Base-by-base conservation (phyloP, 2,329 filamentous ascomycete genomes). In the Dryadomyces quercivorus region DNA sequence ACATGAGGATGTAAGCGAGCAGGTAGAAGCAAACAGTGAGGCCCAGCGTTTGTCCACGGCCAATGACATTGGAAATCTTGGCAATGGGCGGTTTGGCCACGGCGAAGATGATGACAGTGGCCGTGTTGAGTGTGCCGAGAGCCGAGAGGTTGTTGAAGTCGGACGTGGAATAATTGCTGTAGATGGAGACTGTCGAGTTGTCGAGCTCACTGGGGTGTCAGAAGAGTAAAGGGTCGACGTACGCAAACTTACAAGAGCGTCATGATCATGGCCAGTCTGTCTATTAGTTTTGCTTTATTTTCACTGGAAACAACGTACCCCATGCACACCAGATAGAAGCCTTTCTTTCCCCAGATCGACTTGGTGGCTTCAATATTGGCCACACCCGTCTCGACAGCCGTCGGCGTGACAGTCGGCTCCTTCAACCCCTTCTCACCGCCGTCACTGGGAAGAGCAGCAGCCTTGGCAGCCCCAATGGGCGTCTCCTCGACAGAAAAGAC, bases 311-410 rank as follows among this genome's bases (percentile, higher is more conserved):
- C 16, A 20, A 21, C 56, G 50, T 34, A 64, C 59, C 62, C 61
- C 13, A 56, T 58, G 18, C 60, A 59, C 6, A 63, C 51, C 38
- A 58, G 31, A 51, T 51, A 56, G 42, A 55, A 45, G 15, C 58
- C 63, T 48, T 59, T 48, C 40, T 61, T 62, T 4, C 63, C 62
- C 84, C 85, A 94, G 45, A 94, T 90, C 57, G 91, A 86, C 63
- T 83, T 81, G 1, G 78, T 73, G 0, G 88, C 88, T 18, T 90
- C 85, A 20, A 85, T 77, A 57, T 81, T 85, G 36, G 75, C 77
- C 56, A 85, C 84, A 1, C 73, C 71, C 2, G 78, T 77, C 61
- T 91, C 48, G 47, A 16, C 26, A 6, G 15, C 31, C 6, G 47
- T 15, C 6, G 47, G 15, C 16, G 31, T 15, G 15, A 18, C 31